These are phyloP conservation scores for bread wheat (Triticum aestivum) DNA, from an alignment of 176 grass and related monocot genomes.

Conservation along the genomic window DNA sequence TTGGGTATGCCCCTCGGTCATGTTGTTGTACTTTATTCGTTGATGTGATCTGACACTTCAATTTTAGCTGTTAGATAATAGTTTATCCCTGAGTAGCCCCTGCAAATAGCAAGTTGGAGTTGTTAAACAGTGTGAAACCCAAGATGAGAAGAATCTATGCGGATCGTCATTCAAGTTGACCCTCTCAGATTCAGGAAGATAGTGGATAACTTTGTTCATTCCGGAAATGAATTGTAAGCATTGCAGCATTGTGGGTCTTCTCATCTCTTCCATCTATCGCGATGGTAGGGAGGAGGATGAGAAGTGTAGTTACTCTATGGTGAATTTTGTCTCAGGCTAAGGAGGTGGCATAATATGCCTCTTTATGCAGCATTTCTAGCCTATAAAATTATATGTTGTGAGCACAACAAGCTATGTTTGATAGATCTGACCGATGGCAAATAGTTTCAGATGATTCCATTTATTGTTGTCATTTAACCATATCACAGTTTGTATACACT, in stretches of 20 bases:
- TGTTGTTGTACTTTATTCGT: constrained; percentile 42
- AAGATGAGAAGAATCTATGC: constrained; percentile 28
- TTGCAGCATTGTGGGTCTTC: neutral
- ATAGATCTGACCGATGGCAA: neutral
- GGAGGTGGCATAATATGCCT: neutral
- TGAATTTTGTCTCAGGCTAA: neutral
- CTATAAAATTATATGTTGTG: neutral
- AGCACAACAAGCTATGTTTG: neutral
- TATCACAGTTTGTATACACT: neutral
- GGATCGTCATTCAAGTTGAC: constrained; percentile 21
- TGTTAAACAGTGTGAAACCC: constrained; percentile 23
- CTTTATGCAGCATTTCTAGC: neutral
- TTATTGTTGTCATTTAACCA: neutral
- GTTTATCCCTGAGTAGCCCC: constrained; percentile 18
- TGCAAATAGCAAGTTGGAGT: constrained; percentile 35
- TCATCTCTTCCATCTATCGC: neutral
- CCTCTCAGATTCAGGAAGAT: constrained; percentile 23
- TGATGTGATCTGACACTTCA: constrained; percentile 37
- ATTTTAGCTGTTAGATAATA: constrained; percentile 15
- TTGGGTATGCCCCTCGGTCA: constrained; percentile 36
- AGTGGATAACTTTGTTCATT: constrained; percentile 12
- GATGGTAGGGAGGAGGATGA: neutral
- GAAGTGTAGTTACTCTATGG: neutral
- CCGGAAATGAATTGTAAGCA: neutral
- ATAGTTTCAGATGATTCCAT: neutral